Evolutionary conservation across 2,329 filamentous ascomycete species (phyloP).

Genomic region (Xylariaceae sp.): DNA sequence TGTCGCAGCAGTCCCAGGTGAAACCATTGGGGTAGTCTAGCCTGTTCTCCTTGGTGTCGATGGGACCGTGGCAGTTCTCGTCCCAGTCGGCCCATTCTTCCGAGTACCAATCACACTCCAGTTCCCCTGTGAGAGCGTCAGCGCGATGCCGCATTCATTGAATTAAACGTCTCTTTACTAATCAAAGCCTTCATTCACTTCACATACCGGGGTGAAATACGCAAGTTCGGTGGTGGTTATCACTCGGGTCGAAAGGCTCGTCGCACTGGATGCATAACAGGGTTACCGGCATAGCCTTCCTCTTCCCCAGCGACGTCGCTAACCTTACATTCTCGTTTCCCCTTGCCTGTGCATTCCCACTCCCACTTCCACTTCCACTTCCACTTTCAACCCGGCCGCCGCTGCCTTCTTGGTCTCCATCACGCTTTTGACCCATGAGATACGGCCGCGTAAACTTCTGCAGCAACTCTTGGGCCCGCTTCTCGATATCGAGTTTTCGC

Average conservation of each 20-base stretch:
- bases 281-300: constrained; percentile 11
- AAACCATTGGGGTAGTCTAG: not conserved
- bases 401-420: no score
- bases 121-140: constrained; percentile 17
- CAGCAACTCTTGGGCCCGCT: no score
- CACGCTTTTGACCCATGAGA: no score
- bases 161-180: no score
- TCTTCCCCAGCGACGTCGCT: no score
- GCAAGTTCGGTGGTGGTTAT: constrained; percentile 11
- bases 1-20: constrained; percentile 1
- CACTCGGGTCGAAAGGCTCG: constrained; percentile 11
- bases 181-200: not conserved
- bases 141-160: not conserved
- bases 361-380: no score
- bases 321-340: no score
- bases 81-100: constrained; percentile 29
- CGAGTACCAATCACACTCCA: constrained; percentile 21
- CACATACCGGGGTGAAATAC: constrained; percentile 11
- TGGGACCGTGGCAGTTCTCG: constrained; percentile 23
- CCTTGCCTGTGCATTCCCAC: no score
- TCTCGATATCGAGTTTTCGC: no score
- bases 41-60: constrained; percentile 15
- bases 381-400: no score
- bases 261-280: constrained; percentile 15
- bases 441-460: no score